Conservation (phyloP, 2,329 filamentous ascomycete species). For the Xylariaceae sp. region DNA sequence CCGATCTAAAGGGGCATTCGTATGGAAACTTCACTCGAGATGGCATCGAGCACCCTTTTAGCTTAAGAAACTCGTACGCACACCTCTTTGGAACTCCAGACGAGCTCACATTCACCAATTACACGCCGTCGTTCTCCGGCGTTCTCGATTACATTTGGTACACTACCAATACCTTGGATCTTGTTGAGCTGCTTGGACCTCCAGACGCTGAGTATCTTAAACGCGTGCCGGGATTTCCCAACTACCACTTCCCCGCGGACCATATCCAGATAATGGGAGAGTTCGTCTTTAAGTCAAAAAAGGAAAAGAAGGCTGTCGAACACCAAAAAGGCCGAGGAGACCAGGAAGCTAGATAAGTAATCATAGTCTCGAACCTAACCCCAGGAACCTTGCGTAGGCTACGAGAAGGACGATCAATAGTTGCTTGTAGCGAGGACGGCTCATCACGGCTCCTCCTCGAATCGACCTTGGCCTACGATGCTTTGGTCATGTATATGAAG, state of each 20-base stretch:
- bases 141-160: slow-evolving; percentile 99
- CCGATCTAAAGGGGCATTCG: slow-evolving; percentile 78
- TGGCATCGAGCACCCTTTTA: slow-evolving; percentile 94
- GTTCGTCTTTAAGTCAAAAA: slow-evolving; percentile 86
- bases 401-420: slow-evolving; percentile 10
- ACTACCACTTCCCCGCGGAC: slow-evolving; percentile 93
- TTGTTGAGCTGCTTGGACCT: slow-evolving; percentile 82
- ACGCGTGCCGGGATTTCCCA: slow-evolving; percentile 87
- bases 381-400: slow-evolving; percentile 2
- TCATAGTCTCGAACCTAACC: slow-evolving; percentile 6
- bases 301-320: slow-evolving; percentile 70
- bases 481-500: slow-evolving; percentile 35
- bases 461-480: slow-evolving; percentile 16
- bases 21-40: slow-evolving; percentile 94
- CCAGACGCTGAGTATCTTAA: slow-evolving; percentile 86
- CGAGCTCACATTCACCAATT: slow-evolving; percentile 93
- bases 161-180: slow-evolving; percentile 85
- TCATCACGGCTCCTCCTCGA: slow-evolving; percentile 14
- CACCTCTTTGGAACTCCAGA: slow-evolving; percentile 81
- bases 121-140: slow-evolving; percentile 89
- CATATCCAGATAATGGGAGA: slow-evolving; percentile 89
- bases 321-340: slow-evolving; percentile 34
- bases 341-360: slow-evolving; percentile 24
- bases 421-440: slow-evolving; percentile 8
- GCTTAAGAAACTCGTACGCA: slow-evolving; percentile 86